phyloP scores from a whole-genome alignment of 2,329 filamentous ascomycete genomes.

The Colletotrichum caudatum region DNA sequence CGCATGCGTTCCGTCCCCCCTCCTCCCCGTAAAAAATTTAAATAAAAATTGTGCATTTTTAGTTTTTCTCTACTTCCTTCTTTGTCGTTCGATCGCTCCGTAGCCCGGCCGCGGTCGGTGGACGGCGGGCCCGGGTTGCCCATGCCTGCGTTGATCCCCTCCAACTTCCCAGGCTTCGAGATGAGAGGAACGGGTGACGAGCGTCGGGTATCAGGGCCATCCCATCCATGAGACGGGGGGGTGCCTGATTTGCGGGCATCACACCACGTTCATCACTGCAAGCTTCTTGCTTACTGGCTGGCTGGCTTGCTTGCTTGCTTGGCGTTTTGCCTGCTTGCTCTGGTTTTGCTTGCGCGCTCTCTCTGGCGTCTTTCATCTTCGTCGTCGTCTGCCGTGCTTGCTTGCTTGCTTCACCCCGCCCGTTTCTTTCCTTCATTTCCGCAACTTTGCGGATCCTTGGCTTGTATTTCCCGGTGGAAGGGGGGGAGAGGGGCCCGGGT shows the following conservation, averaged over 20 bases:
- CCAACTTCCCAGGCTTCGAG: constrained; percentile 14
- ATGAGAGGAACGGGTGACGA: constrained; percentile 41
- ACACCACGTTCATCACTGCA: constrained; percentile 22
- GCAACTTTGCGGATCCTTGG: neutral
- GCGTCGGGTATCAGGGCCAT: constrained; percentile 37
- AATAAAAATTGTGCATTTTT: too few species aligned
- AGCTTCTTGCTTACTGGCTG: constrained; percentile 10
- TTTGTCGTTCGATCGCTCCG: neutral
- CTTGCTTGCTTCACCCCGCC: neutral
- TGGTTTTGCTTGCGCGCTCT: neutral
- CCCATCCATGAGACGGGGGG: constrained; percentile 30
- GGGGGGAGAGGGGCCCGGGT: neutral
- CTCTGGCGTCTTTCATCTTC: neutral
- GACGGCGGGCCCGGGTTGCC: constrained; percentile 1
- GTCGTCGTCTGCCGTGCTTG: neutral
- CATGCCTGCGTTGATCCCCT: constrained; percentile 40
- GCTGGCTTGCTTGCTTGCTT: neutral
- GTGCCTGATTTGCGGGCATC: constrained; percentile 12
- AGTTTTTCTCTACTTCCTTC: neutral
- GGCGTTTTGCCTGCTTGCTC: neutral
- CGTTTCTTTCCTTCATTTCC: neutral
- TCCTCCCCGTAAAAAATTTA: too few species aligned
- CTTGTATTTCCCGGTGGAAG: neutral
- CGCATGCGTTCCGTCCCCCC: too few species aligned
- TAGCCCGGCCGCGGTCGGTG: neutral